Conservation (phyloP, 169 alveolate species). For the Plasmodium adleri region DNA sequence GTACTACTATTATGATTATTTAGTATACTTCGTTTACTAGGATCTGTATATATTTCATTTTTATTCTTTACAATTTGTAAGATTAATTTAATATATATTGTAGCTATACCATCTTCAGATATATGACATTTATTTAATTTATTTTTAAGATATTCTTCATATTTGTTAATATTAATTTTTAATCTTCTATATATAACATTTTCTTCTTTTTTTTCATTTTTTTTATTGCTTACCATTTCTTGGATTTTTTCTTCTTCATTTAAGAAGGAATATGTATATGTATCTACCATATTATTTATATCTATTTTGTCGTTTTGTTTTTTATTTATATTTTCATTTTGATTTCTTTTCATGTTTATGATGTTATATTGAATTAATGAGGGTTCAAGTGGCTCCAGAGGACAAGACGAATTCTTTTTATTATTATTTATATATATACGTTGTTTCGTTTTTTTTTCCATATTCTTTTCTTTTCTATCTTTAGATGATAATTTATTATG, state of each 20-base stretch:
- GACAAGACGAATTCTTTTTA: background rate
- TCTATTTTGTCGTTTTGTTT: background rate
- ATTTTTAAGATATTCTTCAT: constrained; percentile 51
- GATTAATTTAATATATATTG: constrained; percentile 34
- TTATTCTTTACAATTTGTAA: constrained; percentile 61
- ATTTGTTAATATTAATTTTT: constrained; percentile 45
- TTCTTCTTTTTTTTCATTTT: background rate
- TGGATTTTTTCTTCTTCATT: background rate
- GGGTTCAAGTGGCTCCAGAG: background rate
- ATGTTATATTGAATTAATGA: too few species aligned
- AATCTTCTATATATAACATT: constrained; percentile 29
- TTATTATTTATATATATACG: background rate
- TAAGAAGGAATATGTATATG: background rate
- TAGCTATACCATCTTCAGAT: constrained; percentile 7
- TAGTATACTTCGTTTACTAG: constrained; percentile 11
- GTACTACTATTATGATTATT: background rate
- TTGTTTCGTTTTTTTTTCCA: background rate
- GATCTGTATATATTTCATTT: constrained; percentile 39
- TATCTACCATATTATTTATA: too few species aligned
- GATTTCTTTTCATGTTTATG: too few species aligned
- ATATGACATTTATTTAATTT: constrained; percentile 51
- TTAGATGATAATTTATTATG: too few species aligned
- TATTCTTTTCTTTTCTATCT: background rate
- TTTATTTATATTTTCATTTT: background rate
- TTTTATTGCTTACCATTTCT: background rate